Base-by-base conservation (phyloP, 2,329 filamentous ascomycete species). In the Capronia coronata region DNA sequence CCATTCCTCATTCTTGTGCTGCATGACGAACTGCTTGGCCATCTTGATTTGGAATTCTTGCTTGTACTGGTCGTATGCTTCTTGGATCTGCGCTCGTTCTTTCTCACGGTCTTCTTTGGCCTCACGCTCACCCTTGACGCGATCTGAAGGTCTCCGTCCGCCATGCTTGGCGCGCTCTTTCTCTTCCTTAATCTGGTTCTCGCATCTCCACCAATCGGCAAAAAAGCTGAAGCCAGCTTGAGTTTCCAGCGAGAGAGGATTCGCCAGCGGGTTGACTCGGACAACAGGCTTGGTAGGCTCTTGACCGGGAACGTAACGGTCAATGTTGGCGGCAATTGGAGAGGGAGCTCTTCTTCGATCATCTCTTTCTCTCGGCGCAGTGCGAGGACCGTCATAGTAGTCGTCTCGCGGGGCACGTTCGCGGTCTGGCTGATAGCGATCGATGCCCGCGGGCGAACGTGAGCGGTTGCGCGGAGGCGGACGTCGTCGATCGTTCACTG, bases 1-100 rank as follows among this genome's bases (percentile, higher is more conserved):
- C 93, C 93, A 98, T 65, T 98, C 91, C 67, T 98, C 93, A 37
- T 83, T 82, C 66, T 94, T 95, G 69, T 98, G 93, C 61, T 89
- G 85, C 43, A 84, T 80, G 35, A 98, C 93, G 65, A 98, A 98
- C 1, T 79, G 75, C 57, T 89, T 83, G 0, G 93, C 90, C 84
- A 95, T 91, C 58, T 78, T 77, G 29, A 80, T 71, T 59, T 83
- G 80, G 9, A 83, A 69, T 51, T 82, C 79, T 60, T 78, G 76
- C 64, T 84, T 84, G 70, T 84, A 84, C 34, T 74, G 66, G 60
- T 83, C 80, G 53, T 84, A 84, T 2, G 79, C 79, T 18, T 74
- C 73, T 54, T 84, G 80, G 9, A 84, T 84, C 62, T 79, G 75
- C 13, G 77, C 74, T 44, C 79, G 69, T 62, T 84, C 80, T 50